Conservation (phyloP, 768 basidiomycete species). For the Astraeus odoratus region DNA sequence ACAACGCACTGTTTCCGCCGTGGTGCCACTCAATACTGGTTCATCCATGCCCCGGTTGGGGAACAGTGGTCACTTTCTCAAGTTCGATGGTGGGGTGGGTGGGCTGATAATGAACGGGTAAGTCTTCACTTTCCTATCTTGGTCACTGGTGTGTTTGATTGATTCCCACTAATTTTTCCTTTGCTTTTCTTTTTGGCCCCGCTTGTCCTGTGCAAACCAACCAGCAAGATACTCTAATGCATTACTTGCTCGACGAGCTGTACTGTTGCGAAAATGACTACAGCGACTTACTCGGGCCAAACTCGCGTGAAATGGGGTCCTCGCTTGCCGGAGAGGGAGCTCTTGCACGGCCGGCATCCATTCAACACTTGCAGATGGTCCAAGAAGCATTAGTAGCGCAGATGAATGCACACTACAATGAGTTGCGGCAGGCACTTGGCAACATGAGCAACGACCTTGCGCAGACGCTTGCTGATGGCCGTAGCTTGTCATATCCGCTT, state of each 20-base stretch:
- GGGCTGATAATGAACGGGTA: conserved; percentile 33
- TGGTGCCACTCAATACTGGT: conserved; percentile 23
- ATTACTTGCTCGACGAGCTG: conserved; percentile 25
- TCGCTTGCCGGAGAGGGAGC: conserved; percentile 1
- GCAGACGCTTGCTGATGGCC: too few relatives aligned
- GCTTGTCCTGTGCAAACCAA: too few relatives aligned
- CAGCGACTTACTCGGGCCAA: conserved; percentile 8
- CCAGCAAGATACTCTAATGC: conserved; percentile 3
- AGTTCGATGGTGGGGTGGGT: conserved; percentile 39
- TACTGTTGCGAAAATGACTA: conserved; percentile 21
- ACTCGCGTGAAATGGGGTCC: not conserved
- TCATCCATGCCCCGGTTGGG: conserved; percentile 27
- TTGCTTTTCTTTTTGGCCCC: too few relatives aligned
- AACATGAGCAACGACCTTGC: not conserved
- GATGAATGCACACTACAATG: too few relatives aligned
- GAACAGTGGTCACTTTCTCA: conserved; percentile 29
- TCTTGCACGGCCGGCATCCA: not conserved
- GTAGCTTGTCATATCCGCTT: not conserved
- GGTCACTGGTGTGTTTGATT: not conserved
- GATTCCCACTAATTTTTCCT: not conserved
- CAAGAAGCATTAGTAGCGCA: not conserved
- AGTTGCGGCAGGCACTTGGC: not conserved
- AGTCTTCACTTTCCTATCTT: conserved; percentile 4
- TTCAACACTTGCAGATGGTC: not conserved
- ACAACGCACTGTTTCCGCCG: conserved; percentile 23